Conservation (phyloP, 768 basidiomycete species). For the Russula griseocarnosa region DNA sequence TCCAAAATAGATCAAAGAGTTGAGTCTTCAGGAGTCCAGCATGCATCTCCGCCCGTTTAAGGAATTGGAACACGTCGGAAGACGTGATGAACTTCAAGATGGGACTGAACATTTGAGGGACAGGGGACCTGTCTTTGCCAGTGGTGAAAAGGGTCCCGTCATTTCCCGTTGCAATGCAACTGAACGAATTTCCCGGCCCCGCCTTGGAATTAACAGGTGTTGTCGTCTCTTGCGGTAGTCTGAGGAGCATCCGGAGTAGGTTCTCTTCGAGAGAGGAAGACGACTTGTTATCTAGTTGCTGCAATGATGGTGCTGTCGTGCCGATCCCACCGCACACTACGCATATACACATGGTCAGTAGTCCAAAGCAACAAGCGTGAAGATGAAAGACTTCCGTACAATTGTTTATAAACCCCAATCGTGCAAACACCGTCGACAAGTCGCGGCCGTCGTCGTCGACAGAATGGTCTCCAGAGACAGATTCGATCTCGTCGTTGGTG, state of each 20-base stretch:
- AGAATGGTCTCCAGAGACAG: not conserved
- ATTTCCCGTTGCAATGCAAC: not conserved
- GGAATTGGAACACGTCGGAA: slow-evolving; percentile 1
- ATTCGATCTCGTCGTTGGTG: not conserved
- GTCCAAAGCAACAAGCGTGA: not conserved
- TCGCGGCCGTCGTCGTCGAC: not conserved
- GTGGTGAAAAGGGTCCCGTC: not conserved
- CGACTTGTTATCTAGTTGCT: not conserved
- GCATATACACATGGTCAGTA: not conserved
- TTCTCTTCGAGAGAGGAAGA: not conserved
- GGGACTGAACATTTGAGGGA: not conserved
- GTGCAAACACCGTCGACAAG: not conserved
- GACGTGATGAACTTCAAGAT: slow-evolving; percentile 8
- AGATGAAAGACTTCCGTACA: not conserved
- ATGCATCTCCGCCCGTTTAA: slow-evolving; percentile 12
- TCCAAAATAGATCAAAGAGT: slow-evolving; percentile 17
- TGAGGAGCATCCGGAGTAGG: not conserved
- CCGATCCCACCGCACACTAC: not conserved
- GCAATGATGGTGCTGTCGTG: not conserved
- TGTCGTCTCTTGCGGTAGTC: not conserved
- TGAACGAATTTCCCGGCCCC: not conserved
- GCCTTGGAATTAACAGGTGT: not conserved
- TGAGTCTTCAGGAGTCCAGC: slow-evolving; percentile 4
- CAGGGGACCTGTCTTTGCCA: not conserved
- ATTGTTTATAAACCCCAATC: not conserved